phyloP scores from a whole-genome alignment of 2,329 filamentous ascomycete genomes.

The Ilyonectria robusta region DNA sequence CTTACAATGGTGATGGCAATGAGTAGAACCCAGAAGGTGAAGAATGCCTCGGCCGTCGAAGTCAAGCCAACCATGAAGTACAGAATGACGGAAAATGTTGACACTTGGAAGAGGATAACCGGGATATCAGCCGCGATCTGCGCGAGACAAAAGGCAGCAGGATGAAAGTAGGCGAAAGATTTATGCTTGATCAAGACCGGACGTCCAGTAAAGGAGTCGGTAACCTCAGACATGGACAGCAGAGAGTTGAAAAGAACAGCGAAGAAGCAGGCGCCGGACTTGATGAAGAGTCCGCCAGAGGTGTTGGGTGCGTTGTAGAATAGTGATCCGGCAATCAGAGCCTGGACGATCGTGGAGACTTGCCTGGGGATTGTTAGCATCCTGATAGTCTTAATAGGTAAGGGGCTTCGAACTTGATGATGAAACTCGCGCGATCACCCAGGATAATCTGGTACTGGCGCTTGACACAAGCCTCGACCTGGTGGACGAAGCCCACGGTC shows the following conservation, averaged over 20 bases:
- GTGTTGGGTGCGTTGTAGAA: conserved; percentile 75
- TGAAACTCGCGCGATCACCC: conserved; percentile 74
- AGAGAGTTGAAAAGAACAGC: conserved; percentile 74
- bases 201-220: conserved; percentile 71
- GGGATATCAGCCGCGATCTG: conserved; percentile 69
- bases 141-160: conserved; percentile 71
- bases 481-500: conserved; percentile 67
- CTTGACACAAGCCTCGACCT: conserved; percentile 69
- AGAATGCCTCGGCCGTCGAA: conserved; percentile 67
- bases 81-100: conserved; percentile 68
- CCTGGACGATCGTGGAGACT: conserved; percentile 68
- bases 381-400: too few relatives aligned
- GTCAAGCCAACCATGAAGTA: conserved; percentile 76
- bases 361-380: conserved; percentile 51
- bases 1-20: conserved; percentile 66
- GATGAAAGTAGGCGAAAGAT: conserved; percentile 70
- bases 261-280: conserved; percentile 76
- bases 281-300: conserved; percentile 73
- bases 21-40: conserved; percentile 72
- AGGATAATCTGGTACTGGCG: conserved; percentile 77
- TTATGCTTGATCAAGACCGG: conserved; percentile 73
- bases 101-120: conserved; percentile 70
- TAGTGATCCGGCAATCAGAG: conserved; percentile 75
- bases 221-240: conserved; percentile 77
- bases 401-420: conserved; percentile 63